phyloP scores from a whole-genome alignment of 352 stramenopile species.

The Globisporangium uncinulatum region DNA sequence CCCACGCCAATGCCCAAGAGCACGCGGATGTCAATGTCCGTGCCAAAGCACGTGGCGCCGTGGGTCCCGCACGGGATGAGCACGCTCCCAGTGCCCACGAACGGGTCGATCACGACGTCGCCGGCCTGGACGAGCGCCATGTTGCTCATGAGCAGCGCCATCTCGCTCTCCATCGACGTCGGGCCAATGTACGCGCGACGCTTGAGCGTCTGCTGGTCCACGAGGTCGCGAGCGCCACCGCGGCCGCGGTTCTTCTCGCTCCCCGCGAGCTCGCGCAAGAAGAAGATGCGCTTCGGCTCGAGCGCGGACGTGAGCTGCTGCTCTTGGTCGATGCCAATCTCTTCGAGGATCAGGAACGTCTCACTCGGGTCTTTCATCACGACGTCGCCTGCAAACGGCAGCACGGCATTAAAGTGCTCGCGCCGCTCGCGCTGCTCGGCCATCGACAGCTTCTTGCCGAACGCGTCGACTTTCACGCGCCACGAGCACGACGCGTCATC shows the following conservation, averaged over 20 bases:
- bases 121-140: conserved; percentile 65
- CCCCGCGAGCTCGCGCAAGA: conserved; percentile 61
- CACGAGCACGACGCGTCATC: conserved; percentile 42
- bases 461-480: conserved; percentile 74
- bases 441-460: conserved; percentile 79
- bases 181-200: conserved; percentile 94
- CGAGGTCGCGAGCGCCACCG: conserved; percentile 57
- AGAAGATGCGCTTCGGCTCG: conserved; percentile 61
- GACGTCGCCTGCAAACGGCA: conserved; percentile 68
- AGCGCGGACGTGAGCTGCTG: conserved; percentile 17
- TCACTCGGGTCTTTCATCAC: conserved; percentile 60
- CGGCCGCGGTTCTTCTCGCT: conserved; percentile 70
- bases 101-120: conserved; percentile 93
- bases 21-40: conserved; percentile 96
- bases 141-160: conserved; percentile 95
- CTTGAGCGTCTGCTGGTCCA: conserved; percentile 93
- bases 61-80: conserved; percentile 92
- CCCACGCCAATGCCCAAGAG: conserved; percentile 88
- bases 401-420: conserved; percentile 38
- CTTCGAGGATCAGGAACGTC: conserved; percentile 73
- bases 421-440: conserved; percentile 47
- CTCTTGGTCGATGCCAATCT: conserved; percentile 57
- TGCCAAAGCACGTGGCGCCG: conserved; percentile 92
- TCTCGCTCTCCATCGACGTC: conserved; percentile 97
- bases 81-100: conserved; percentile 97